Conservation (phyloP, 2,329 filamentous ascomycete species). For the Kalmusia sp. region DNA sequence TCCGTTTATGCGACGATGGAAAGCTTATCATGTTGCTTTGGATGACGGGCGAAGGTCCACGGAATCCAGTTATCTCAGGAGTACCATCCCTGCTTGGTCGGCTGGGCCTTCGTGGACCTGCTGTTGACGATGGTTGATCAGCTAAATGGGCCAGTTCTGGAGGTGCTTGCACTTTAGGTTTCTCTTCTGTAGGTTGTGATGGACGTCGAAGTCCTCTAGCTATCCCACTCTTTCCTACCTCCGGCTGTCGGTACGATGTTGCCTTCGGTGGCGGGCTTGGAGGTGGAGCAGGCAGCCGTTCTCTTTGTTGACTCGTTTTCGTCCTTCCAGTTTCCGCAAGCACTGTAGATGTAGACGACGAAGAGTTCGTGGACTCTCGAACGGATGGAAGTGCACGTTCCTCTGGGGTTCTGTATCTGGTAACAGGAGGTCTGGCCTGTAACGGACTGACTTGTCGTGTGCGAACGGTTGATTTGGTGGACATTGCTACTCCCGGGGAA, state of each 20-base stretch:
- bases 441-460: slow-evolving; percentile 63
- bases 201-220: neutral
- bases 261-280: slow-evolving; percentile 58
- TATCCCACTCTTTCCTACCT: neutral
- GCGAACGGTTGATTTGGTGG: slow-evolving; percentile 53
- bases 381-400: slow-evolving; percentile 69
- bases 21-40: slow-evolving; percentile 62
- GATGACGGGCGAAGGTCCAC: slow-evolving; percentile 60
- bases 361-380: slow-evolving; percentile 74
- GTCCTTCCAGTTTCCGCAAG: slow-evolving; percentile 59
- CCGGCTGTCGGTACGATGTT: slow-evolving; percentile 1
- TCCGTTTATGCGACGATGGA: slow-evolving; percentile 58
- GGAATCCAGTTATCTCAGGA: slow-evolving; percentile 50
- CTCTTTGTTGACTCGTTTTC: slow-evolving; percentile 46
- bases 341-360: slow-evolving; percentile 74
- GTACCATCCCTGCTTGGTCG: slow-evolving; percentile 57
- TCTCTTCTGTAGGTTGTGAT: slow-evolving; percentile 12
- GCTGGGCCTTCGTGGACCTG: slow-evolving; percentile 55
- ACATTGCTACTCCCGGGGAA: slow-evolving; percentile 67
- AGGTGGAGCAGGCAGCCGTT: slow-evolving; percentile 46
- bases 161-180: slow-evolving; percentile 36
- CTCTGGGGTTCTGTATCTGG: slow-evolving; percentile 63
- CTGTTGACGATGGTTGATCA: slow-evolving; percentile 62
- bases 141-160: slow-evolving; percentile 62
- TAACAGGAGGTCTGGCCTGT: slow-evolving; percentile 66